These are phyloP conservation scores for Sclerotinia trifoliorum DNA, from an alignment of 2,329 filamentous ascomycete species.

Conservation along the genomic window DNA sequence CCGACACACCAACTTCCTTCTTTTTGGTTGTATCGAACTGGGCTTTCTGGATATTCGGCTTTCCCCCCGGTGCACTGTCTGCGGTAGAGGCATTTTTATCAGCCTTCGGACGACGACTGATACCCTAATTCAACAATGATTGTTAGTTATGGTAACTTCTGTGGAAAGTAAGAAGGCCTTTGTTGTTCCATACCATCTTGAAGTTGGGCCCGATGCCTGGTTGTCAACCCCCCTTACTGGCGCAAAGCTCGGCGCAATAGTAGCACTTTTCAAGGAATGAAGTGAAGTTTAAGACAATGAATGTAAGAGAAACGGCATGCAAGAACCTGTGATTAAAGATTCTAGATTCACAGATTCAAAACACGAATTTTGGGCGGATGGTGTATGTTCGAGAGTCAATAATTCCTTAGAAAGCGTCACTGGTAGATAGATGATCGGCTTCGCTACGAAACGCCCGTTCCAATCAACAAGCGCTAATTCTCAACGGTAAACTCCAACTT, in stretches of 20 bases:
- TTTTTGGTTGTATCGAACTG: conserved; percentile 96
- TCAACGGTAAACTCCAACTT: conserved; percentile 3
- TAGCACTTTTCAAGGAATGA: background rate
- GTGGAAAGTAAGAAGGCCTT: background rate
- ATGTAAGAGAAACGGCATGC: conserved; percentile 4
- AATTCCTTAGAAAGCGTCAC: conserved; percentile 21
- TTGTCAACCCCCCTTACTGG: conserved; percentile 13
- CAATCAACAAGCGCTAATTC: conserved; percentile 15
- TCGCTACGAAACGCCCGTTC: conserved; percentile 17
- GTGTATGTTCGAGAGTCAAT: conserved; percentile 13
- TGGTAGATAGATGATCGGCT: conserved; percentile 17
- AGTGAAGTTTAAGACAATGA: background rate
- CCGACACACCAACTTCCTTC: conserved; percentile 98
- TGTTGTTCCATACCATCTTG: conserved; percentile 35
- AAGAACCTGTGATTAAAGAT: conserved; percentile 12
- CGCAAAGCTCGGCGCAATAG: conserved; percentile 22
- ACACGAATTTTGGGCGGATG: background rate
- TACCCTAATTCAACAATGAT: conserved; percentile 33
- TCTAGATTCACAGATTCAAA: background rate
- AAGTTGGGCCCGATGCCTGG: conserved; percentile 23
- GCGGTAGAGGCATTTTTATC: conserved; percentile 38
- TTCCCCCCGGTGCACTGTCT: conserved; percentile 31
- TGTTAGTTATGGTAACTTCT: conserved; percentile 23
- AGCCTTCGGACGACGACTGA: conserved; percentile 41
- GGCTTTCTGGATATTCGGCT: conserved; percentile 83